Evolutionary conservation across 768 basidiomycete species (phyloP), one percentile per base, ranked within the genome.

Genomic region (Lentinula sp.): DNA sequence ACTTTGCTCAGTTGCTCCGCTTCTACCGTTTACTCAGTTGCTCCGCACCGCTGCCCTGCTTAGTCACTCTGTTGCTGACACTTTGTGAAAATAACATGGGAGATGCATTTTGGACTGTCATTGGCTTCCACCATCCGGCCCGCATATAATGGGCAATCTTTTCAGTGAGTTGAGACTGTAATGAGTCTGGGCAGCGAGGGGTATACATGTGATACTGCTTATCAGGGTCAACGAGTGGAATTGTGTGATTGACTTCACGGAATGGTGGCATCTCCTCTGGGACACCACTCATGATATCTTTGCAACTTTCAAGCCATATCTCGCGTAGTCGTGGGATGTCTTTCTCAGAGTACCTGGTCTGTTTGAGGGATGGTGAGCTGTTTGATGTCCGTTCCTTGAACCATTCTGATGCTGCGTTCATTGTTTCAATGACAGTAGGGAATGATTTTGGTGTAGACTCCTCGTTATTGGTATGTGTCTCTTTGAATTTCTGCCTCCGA

Each of bases 171-270:
- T 59, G 57, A 1, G 35, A 20, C 20, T 41, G 23, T 10, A 69
- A n/a, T 3, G 71, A 66, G n/a, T 74, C 69, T 4, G 71, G 65
- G 49, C 73, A 74, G 2, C 63, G 33, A 0, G 72, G 67, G 5
- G 63, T 50, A 35, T 66, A 66, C 41, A 66, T 68, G 0, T 62
- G 36, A 55, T 72, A 72, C 6, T 23, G 39, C 28, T 62, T 58
- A 1, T 54, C 28, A 16, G 69, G 63, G 36, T 74, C 70, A 3
- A 71, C 69, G 1, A 75, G 62, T 1, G 67, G 65, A 4, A 76
- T 75, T 0, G 57, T 46, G 50, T 76, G 75, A 52, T 76, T 75
- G 3, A 76, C 66, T 1, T 62, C 72, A 3, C 71, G 16, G 1
- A 69, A 41, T 0, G 74, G 72, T 0, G 75, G 75, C 7, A 75